Base-by-base conservation (phyloP, 495 filamentous ascomycete genomes). In the Penicillium roqueforti region DNA sequence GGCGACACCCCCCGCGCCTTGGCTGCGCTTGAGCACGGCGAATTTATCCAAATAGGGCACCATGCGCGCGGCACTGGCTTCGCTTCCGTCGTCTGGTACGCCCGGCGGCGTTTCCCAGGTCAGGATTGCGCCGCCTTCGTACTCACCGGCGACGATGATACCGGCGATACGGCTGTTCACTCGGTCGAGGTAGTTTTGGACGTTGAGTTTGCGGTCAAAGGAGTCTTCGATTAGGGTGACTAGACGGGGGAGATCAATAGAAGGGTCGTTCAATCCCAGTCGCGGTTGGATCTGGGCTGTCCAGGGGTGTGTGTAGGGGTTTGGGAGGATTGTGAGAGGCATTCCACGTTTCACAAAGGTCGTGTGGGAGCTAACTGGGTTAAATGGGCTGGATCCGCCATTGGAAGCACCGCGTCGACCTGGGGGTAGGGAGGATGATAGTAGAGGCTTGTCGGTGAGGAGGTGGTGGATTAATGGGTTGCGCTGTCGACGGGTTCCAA, bases 11-110 rank as follows among this genome's bases (percentile, higher is more conserved):
- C 92, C 91, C 1, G 88, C 86, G 1, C 93, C 93, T 67, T 99
- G 93, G 42, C 84, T 87, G 53, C 85, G 82, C 61, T 87, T 91
- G 4, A 95, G 77, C 2, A 97, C 93, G 3, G 93, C 93, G 65
- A 99, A 99, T 71, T 99, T 99, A 67, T 99, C 93, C 20, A 99
- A 74, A 68, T 99, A 99, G 0, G 92, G 95, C 0, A 99, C 87
- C 66, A 90, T 78, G 4, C 84, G 74, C 8, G 73, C 71, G 18
- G 68, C 58, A 40, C 73, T 76, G 18, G 69, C 74, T 41, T 77
- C 73, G 18, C 80, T 79, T 49, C 77, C 75, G 43, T 80, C 76
- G 44, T 83, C 73, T 22, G 59, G 41, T 1, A 85, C 68, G 0
- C 78, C 78, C 0, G 82, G 83, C 0, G 92, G 89, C 28, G 77